phyloP scores from a whole-genome alignment of 352 stramenopile genomes.

The Elongisporangium anandrum region DNA sequence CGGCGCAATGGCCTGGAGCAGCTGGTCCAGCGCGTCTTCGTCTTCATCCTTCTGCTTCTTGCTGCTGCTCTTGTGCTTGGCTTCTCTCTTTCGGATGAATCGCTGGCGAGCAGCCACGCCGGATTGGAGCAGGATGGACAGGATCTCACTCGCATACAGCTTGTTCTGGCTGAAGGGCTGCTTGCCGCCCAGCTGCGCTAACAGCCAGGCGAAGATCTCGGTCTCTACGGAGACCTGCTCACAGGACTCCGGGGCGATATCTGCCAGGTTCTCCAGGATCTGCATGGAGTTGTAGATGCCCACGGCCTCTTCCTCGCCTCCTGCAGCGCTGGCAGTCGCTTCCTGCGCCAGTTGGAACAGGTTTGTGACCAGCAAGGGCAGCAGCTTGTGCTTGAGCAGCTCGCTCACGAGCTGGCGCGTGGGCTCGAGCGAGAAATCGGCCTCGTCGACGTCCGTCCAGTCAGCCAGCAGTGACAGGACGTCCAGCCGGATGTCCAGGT shows the following conservation, averaged over 20 bases:
- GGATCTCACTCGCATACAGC: conserved; percentile 78
- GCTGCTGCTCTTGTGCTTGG: not conserved
- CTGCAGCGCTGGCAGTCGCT: conserved; percentile 2
- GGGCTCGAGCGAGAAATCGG: conserved; percentile 31
- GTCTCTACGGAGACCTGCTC: conserved; percentile 41
- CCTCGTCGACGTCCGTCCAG: conserved; percentile 68
- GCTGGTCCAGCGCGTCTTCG: conserved; percentile 64
- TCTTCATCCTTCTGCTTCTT: conserved; percentile 13
- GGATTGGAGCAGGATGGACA: conserved; percentile 82
- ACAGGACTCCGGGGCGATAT: conserved; percentile 47
- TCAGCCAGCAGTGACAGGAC: conserved; percentile 59
- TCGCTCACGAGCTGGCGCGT: conserved; percentile 38
- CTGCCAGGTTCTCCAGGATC: conserved; percentile 76
- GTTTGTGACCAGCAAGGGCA: conserved; percentile 43
- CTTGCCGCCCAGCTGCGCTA: conserved; percentile 37
- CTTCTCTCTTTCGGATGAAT: conserved; percentile 26
- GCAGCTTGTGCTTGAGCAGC: conserved; percentile 57
- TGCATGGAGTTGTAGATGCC: conserved; percentile 79
- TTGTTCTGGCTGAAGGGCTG: conserved; percentile 65
- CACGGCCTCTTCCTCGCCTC: conserved; percentile 50
- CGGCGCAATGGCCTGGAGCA: conserved; percentile 86
- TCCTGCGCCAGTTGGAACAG: conserved; percentile 29
- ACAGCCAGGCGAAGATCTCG: conserved; percentile 49
- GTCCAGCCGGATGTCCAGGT: conserved; percentile 65
- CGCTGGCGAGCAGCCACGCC: conserved; percentile 32